These are phyloP conservation scores for Phytophthora pinifolia DNA, from an alignment of 352 stramenopile genomes.

Conservation along the genomic window DNA sequence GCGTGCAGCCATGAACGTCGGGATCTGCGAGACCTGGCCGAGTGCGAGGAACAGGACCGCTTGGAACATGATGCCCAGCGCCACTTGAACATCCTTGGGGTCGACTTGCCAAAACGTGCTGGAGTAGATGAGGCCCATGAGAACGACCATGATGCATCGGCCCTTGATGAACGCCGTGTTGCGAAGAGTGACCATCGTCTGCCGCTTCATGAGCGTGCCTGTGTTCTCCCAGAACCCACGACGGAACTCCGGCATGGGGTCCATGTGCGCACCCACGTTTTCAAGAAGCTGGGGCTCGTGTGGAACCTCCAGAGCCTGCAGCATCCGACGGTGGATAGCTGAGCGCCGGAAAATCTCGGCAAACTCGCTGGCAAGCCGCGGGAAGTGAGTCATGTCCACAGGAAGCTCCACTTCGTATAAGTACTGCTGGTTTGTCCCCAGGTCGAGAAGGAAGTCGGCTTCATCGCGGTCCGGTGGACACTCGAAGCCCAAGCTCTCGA, in stretches of 20 bases:
- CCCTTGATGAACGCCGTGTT: slow-evolving; percentile 34
- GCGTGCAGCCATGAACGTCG: slow-evolving; percentile 42
- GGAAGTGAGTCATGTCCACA: slow-evolving; percentile 6
- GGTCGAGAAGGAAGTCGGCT: too few relatives aligned
- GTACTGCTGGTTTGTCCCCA: slow-evolving; percentile 32
- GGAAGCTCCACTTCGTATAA: slow-evolving; percentile 26
- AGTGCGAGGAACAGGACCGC: slow-evolving; percentile 66
- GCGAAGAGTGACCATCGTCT: slow-evolving; percentile 49
- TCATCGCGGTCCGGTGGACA: too few relatives aligned
- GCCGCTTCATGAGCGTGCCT: slow-evolving; percentile 25
- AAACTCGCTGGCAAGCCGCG: slow-evolving; percentile 37
- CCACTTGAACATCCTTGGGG: slow-evolving; percentile 25
- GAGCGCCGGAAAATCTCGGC: slow-evolving; percentile 21
- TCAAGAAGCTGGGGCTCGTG: slow-evolving; percentile 15
- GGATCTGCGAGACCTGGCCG: slow-evolving; percentile 52
- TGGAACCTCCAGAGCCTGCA: slow-evolving; percentile 18
- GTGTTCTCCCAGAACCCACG: slow-evolving; percentile 32
- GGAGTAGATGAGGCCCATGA: slow-evolving; percentile 34
- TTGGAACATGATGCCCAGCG: slow-evolving; percentile 71
- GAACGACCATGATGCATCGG: slow-evolving; percentile 46
- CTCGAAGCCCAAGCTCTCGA: too few relatives aligned
- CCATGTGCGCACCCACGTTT: slow-evolving; percentile 25
- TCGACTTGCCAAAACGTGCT: slow-evolving; percentile 41
- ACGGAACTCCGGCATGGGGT: slow-evolving; percentile 31
- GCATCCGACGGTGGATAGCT: slow-evolving; percentile 18